Conservation (phyloP, 2,329 filamentous ascomycete species). For the Botrytis galanthina region DNA sequence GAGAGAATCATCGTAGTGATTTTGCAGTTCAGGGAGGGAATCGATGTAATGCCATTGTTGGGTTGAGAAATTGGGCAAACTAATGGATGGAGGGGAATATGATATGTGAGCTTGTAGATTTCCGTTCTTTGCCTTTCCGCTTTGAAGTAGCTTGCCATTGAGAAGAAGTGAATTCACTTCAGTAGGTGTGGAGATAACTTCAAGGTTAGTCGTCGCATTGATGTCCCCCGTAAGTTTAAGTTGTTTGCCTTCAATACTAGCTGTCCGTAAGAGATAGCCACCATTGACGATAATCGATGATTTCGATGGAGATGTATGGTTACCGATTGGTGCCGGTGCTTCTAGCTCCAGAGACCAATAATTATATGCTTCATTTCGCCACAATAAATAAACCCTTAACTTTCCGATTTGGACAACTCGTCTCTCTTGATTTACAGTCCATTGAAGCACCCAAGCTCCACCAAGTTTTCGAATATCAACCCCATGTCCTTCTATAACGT, state of each 20-base stretch:
- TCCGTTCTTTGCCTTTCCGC: slow-evolving; percentile 52
- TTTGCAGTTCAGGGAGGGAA: slow-evolving; percentile 62
- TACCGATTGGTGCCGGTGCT: slow-evolving; percentile 11
- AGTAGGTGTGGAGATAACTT: slow-evolving; percentile 62
- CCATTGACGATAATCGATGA: slow-evolving; percentile 54
- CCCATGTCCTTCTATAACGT: slow-evolving; percentile 7
- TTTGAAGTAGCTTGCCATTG: slow-evolving; percentile 38
- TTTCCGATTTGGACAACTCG: slow-evolving; percentile 47
- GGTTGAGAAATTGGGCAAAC: slow-evolving; percentile 53
- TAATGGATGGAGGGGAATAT: slow-evolving; percentile 50
- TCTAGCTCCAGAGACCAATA: slow-evolving; percentile 52
- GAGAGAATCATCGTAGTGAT: slow-evolving; percentile 61
- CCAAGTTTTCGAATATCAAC: not conserved
- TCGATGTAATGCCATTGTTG: slow-evolving; percentile 66
- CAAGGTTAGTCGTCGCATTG: slow-evolving; percentile 52
- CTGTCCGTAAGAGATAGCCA: slow-evolving; percentile 61
- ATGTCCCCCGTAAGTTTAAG: slow-evolving; percentile 67
- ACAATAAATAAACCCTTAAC: slow-evolving; percentile 39
- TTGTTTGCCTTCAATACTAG: slow-evolving; percentile 49
- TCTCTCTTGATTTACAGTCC: slow-evolving; percentile 48
- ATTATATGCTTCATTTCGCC: slow-evolving; percentile 63
- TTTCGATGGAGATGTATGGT: slow-evolving; percentile 20
- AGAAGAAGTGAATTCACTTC: slow-evolving; percentile 35
- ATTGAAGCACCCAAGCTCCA: slow-evolving; percentile 47
- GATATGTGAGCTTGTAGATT: slow-evolving; percentile 40